phyloP scores from a whole-genome alignment of 257 asterid species.

The Fraxinus pennsylvanica region DNA sequence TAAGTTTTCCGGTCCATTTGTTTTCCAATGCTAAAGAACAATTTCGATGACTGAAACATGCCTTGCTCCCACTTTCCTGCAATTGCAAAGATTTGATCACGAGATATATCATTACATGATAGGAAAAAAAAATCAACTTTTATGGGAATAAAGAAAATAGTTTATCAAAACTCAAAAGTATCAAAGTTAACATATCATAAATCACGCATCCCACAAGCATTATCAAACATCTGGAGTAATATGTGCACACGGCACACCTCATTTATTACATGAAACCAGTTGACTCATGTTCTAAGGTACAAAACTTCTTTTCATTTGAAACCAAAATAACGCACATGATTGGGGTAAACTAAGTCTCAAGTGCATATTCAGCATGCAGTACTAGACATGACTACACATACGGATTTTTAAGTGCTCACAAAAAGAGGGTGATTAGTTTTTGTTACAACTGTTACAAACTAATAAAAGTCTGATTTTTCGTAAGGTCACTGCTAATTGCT shows the following conservation, averaged over 20 bases:
- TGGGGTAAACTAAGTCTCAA: too few relatives aligned
- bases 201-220: neutral
- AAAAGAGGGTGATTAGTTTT: neutral
- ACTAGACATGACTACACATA: neutral
- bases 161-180: neutral
- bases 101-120: neutral
- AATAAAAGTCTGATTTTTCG: slow-evolving; percentile 22
- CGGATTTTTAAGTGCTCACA: neutral
- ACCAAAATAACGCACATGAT: slow-evolving; percentile 23
- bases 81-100: neutral
- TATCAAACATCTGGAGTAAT: neutral
- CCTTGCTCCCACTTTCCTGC: neutral
- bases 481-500: slow-evolving; percentile 21
- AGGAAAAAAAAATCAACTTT: neutral
- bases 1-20: neutral
- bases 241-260: neutral
- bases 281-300: neutral
- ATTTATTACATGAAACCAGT: slow-evolving; percentile 7
- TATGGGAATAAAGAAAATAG: neutral
- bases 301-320: slow-evolving; percentile 3
- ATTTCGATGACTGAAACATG: too few relatives aligned
- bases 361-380: neutral
- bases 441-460: slow-evolving; percentile 15
- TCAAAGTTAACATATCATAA: neutral
- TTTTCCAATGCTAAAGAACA: neutral